Evolutionary conservation across 768 basidiomycete genomes (phyloP).

Genomic region (Serendipita sp.): DNA sequence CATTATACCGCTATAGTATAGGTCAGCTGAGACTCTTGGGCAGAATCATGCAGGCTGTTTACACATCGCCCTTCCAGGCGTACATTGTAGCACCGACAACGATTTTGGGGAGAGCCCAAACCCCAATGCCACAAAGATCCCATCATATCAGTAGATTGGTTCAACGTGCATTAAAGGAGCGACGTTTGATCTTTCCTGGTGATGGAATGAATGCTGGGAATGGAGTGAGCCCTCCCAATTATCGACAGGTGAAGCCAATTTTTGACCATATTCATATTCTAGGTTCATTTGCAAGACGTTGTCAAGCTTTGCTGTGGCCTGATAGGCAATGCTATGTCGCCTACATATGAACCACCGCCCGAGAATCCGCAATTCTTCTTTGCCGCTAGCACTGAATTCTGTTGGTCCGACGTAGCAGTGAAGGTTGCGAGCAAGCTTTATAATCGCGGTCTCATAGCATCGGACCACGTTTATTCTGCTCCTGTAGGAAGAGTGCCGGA

Average conservation of each 20-base stretch:
- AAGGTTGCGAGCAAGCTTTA: neutral
- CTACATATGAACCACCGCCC: neutral
- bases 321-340: neutral
- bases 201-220: neutral
- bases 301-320: neutral
- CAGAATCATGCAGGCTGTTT: neutral
- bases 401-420: neutral
- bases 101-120: neutral
- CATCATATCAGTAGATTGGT: neutral
- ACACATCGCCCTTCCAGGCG: neutral
- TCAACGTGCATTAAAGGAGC: neutral
- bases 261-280: neutral
- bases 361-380: constrained; percentile 1
- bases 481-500: neutral
- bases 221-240: neutral
- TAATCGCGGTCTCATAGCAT: neutral
- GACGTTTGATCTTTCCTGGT: neutral
- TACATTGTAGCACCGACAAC: neutral
- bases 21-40: neutral
- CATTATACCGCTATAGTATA: neutral
- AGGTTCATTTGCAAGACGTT: neutral
- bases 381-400: neutral
- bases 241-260: neutral
- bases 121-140: neutral
- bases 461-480: neutral